Conservation (phyloP, 106 monocot species). For the Amphibolis antarctica region DNA sequence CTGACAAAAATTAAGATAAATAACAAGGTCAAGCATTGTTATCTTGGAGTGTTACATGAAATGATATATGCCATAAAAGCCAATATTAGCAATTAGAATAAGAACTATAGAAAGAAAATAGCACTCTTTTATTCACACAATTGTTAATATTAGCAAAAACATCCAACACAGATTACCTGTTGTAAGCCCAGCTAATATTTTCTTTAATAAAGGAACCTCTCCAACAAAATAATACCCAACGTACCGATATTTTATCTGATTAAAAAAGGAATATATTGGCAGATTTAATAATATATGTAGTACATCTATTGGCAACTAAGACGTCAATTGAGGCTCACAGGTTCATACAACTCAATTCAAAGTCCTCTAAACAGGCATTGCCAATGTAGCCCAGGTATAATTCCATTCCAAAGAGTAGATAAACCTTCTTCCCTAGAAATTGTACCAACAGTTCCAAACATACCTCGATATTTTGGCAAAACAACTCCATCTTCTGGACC, state of each 20-base stretch:
- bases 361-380: constrained; percentile 83
- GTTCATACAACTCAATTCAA: constrained; percentile 79
- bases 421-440: constrained; percentile 90
- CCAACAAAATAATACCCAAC: constrained; percentile 79
- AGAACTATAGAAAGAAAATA: background rate
- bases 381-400: constrained; percentile 84
- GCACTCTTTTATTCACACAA: too few species aligned
- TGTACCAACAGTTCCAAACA: constrained; percentile 74
- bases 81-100: background rate
- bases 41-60: background rate
- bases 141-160: too few species aligned
- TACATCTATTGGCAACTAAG: background rate
- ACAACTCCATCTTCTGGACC: constrained; percentile 17
- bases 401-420: constrained; percentile 85
- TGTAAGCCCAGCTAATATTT: constrained; percentile 83
- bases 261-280: background rate
- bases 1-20: background rate
- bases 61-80: background rate
- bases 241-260: constrained; percentile 61
- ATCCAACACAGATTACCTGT: constrained; percentile 34
- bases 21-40: background rate
- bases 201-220: constrained; percentile 67
- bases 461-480: constrained; percentile 61
- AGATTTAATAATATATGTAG: background rate
- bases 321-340: constrained; percentile 27